Percentiles rank a stretch among this genome's conserved stretches.
These are phyloP conservation scores for Odontarrhena argentea DNA, from an alignment of 345 rosid genomes.

Conservation along the genomic window DNA sequence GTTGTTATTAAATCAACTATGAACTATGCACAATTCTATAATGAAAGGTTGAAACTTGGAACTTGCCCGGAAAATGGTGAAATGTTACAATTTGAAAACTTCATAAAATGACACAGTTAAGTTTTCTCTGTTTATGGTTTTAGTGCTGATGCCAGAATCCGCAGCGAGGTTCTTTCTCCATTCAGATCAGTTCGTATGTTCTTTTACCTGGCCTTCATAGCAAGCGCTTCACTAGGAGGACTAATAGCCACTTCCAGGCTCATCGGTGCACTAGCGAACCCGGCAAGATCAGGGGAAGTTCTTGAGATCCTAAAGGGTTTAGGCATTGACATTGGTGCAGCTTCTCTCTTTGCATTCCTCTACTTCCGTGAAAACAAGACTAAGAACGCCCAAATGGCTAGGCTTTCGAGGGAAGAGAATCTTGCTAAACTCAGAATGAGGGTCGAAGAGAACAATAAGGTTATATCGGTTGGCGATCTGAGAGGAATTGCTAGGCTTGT, in stretches of 20 bases:
- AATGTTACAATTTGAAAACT: neutral
- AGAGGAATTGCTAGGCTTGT: slow-evolving; percentile 87
- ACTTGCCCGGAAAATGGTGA: too few species aligned
- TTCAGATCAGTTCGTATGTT: slow-evolving; percentile 93
- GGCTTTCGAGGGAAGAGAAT: slow-evolving; percentile 87
- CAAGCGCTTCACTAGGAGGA: slow-evolving; percentile 79
- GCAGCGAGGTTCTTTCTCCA: slow-evolving; percentile 91
- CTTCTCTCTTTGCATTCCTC: slow-evolving; percentile 70
- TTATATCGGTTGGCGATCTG: slow-evolving; percentile 62
- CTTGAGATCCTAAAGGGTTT: slow-evolving; percentile 65
- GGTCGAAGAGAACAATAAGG: slow-evolving; percentile 58
- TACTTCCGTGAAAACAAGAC: slow-evolving; percentile 76
- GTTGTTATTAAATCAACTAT: neutral
- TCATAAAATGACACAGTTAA: neutral
- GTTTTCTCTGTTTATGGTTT: slow-evolving; percentile 40
- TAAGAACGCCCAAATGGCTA: slow-evolving; percentile 73
- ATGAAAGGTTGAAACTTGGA: slow-evolving; percentile 24
- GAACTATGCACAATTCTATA: neutral
- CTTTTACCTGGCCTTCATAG: slow-evolving; percentile 86
- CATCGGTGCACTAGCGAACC: slow-evolving; percentile 71
- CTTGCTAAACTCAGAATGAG: slow-evolving; percentile 89
- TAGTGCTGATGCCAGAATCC: slow-evolving; percentile 81
- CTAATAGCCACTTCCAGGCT: slow-evolving; percentile 76
- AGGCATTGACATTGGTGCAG: slow-evolving; percentile 80
- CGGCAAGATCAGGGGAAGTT: slow-evolving; percentile 67